Conservation (phyloP, 768 basidiomycete genomes). For the Lentinula sp. region DNA sequence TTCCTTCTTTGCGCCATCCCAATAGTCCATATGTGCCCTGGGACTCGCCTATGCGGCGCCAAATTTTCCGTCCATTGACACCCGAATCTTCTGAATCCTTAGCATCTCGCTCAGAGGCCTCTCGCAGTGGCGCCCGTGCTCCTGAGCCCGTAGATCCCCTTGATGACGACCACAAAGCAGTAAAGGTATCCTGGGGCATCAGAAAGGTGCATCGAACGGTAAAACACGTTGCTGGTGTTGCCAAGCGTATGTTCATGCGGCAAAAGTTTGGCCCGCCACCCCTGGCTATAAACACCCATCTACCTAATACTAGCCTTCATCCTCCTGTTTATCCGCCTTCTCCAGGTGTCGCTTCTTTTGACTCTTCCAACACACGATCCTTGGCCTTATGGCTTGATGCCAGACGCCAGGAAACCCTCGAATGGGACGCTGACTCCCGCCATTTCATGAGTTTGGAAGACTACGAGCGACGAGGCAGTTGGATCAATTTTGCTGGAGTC, state of each 20-base stretch:
- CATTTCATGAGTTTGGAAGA: constrained; percentile 36
- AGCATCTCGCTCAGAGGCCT: constrained; percentile 19
- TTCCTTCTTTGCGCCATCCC: constrained; percentile 38
- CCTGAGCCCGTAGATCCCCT: constrained; percentile 26
- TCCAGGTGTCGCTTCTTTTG: constrained; percentile 17
- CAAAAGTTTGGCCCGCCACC: background rate
- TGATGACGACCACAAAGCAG: constrained; percentile 13
- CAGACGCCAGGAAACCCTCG: constrained; percentile 24
- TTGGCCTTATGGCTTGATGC: constrained; percentile 32
- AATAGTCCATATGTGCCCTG: constrained; percentile 54
- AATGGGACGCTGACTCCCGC: constrained; percentile 17
- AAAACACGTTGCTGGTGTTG: constrained; percentile 19
- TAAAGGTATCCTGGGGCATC: constrained; percentile 25
- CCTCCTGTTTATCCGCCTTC: constrained; percentile 12
- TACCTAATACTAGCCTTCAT: constrained; percentile 11
- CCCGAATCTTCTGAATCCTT: constrained; percentile 23
- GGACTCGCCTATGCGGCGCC: constrained; percentile 34
- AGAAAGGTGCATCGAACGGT: constrained; percentile 21
- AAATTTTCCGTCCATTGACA: constrained; percentile 31
- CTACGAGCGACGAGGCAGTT: constrained; percentile 44
- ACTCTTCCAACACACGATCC: constrained; percentile 27
- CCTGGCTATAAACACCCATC: constrained; percentile 2
- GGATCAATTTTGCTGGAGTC: constrained; percentile 25
- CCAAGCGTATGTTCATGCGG: constrained; percentile 12
- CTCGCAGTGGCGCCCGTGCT: constrained; percentile 32